Conservation (phyloP, 805 yeast genomes). For the Lipomyces oligophaga region DNA sequence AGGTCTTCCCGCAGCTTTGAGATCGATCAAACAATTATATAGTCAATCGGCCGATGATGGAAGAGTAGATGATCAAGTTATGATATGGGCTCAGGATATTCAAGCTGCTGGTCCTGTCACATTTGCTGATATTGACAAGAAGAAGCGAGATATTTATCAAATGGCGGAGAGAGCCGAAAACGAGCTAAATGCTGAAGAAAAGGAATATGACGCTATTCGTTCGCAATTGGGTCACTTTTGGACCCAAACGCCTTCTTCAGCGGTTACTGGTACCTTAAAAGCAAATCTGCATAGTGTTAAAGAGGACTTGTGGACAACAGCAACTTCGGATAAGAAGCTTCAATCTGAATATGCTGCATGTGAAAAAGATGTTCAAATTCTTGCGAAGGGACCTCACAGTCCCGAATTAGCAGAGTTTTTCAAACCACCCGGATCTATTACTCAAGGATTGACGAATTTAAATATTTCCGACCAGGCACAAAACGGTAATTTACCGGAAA, state of each 20-base stretch:
- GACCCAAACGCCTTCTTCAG: conserved; percentile 40
- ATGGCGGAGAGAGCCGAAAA: conserved; percentile 35
- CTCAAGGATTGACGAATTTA: conserved; percentile 59
- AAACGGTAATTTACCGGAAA: neutral
- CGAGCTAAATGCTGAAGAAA: conserved; percentile 37
- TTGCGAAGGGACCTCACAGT: conserved; percentile 46
- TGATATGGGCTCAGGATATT: conserved; percentile 18
- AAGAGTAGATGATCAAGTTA: conserved; percentile 15
- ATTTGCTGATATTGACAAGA: conserved; percentile 21
- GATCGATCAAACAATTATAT: conserved; percentile 46
- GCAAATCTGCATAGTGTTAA: conserved; percentile 35
- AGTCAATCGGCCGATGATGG: conserved; percentile 16
- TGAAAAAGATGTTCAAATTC: conserved; percentile 43
- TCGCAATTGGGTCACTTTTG: conserved; percentile 40
- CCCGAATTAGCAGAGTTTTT: conserved; percentile 41
- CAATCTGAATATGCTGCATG: conserved; percentile 48
- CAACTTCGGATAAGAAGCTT: conserved; percentile 52
- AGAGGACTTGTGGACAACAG: conserved; percentile 40
- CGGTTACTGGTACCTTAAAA: conserved; percentile 33
- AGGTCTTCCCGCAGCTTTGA: conserved; percentile 65
- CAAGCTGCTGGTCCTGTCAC: conserved; percentile 28
- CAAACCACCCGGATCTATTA: conserved; percentile 16
- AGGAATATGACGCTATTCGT: conserved; percentile 38
- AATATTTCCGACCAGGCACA: conserved; percentile 45
- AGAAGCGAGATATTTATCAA: conserved; percentile 23